Evolutionary conservation across 768 basidiomycete genomes (phyloP).

Genomic region (Mycena albidolilacea): DNA sequence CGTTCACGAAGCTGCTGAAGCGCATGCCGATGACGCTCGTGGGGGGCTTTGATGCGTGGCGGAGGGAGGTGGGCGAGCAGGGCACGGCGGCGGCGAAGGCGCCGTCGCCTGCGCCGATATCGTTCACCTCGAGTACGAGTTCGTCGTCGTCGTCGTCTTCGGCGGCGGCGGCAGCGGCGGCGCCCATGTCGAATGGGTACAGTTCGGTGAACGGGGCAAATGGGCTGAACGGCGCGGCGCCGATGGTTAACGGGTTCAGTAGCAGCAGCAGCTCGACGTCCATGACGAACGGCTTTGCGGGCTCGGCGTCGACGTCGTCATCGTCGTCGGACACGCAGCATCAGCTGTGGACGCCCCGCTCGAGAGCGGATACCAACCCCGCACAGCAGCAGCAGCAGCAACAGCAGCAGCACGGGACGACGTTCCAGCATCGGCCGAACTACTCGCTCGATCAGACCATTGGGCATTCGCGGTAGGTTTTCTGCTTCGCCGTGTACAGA

Average conservation of each 20-base stretch:
- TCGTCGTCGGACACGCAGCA: conserved; percentile 38
- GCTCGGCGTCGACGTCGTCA: not conserved
- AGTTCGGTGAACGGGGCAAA: no score
- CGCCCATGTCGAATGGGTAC: not conserved
- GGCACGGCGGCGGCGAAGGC: conserved; percentile 42
- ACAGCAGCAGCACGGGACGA: conserved; percentile 10
- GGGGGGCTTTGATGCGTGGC: conserved; percentile 91
- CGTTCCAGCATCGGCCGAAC: conserved; percentile 48
- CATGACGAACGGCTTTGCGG: conserved; percentile 28
- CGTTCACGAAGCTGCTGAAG: conserved; percentile 79
- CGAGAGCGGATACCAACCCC: conserved; percentile 44
- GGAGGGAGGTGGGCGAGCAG: conserved; percentile 65
- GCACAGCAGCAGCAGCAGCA: not conserved
- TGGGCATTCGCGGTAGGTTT: conserved; percentile 59
- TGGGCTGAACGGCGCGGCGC: no score
- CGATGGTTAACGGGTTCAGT: not conserved
- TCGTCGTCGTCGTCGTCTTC: not conserved
- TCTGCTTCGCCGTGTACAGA: not conserved
- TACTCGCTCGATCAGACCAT: conserved; percentile 59
- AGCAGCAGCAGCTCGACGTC: conserved; percentile 10
- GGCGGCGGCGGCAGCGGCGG: no score
- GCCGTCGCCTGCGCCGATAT: conserved; percentile 43
- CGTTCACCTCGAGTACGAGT: conserved; percentile 26
- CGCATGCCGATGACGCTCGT: conserved; percentile 86
- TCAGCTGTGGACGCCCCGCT: conserved; percentile 51